phyloP scores from a whole-genome alignment of 768 basidiomycete genomes.

The Agrocybe chaxingu region DNA sequence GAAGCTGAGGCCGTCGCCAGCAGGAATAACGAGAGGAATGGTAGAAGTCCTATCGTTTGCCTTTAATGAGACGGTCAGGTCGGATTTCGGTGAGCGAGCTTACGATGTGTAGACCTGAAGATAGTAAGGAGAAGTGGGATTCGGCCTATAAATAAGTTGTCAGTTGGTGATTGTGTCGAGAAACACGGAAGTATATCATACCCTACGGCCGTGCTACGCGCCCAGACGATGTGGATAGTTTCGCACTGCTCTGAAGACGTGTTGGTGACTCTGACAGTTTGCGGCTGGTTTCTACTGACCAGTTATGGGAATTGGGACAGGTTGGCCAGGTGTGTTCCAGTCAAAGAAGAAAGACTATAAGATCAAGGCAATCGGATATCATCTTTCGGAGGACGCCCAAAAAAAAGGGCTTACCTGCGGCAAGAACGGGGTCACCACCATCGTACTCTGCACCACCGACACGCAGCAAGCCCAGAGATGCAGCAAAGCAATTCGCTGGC shows the following conservation, averaged over 20 bases:
- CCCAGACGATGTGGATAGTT: conserved; percentile 40
- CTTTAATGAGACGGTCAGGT: background rate
- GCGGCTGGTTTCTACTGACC: conserved; percentile 19
- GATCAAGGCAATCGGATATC: too few relatives aligned
- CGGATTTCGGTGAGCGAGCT: conserved; percentile 17
- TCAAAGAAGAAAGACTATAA: conserved; percentile 43
- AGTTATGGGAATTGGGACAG: conserved; percentile 37
- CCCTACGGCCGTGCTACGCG: conserved; percentile 37
- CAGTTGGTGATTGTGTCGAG: background rate
- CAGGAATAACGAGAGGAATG: conserved; percentile 49
- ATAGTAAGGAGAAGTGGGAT: conserved; percentile 53
- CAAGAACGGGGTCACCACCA: conserved; percentile 20
- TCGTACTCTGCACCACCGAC: conserved; percentile 7
- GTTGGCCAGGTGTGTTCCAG: conserved; percentile 31
- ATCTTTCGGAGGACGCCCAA: background rate
- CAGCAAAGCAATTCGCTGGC: background rate
- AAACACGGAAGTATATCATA: conserved; percentile 15
- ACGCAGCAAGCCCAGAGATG: conserved; percentile 5
- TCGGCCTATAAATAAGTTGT: conserved; percentile 36
- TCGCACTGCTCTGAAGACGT: conserved; percentile 39
- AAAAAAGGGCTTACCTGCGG: conserved; percentile 21
- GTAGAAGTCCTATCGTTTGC: conserved; percentile 37
- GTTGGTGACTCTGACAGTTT: background rate
- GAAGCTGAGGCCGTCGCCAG: conserved; percentile 42
- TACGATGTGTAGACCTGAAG: conserved; percentile 63